Base-by-base conservation (phyloP, 2,329 filamentous ascomycete genomes). In the Phaeomoniella chlamydospora region DNA sequence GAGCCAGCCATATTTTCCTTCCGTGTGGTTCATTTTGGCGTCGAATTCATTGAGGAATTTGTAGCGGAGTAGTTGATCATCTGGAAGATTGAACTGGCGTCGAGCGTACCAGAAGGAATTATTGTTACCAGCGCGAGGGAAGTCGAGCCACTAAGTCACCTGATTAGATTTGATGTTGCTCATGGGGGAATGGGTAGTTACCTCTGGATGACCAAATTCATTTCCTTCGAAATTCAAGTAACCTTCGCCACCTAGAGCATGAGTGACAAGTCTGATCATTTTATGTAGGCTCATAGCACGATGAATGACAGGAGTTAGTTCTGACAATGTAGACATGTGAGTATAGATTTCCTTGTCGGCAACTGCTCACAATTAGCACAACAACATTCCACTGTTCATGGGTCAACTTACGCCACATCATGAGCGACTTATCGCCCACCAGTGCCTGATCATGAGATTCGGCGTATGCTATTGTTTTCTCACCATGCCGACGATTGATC, bases 191-290 rank as follows among this genome's bases (percentile, higher is more conserved):
- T 6, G n/a, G 9, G 6, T 9, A 6, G 6, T 26, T 26, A 26
- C 22, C 22, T 98, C 90, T 0, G 90, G 90, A 54, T 98, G 90
- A 1, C 90, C 90, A 52, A 98, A 98, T 59, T 98, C 90, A 58
- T 98, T 98, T 41, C 90, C 90, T 62, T 94, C 87, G 49, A 98
- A 98, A 64, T 96, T 98, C 36, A 98, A 80, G 53, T 94, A 98
- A 29, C 88, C 90, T 59, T 98, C 90, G 37, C 90, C 90, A 40
- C 90, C 90, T 12, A 98, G 72, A 30, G 70, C 74, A 54, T 98
- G 88, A 1, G 90, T 96, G 43, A 98, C 65, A 12, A 98, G 74
- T 11, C 90, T 81, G 50, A 98, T 94, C 80, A 98, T 80, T 67
- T 98, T 98, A 70, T 98, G 90, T 26, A 98, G 65, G 3, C 83